Percentiles rank a stretch among this genome's conserved stretches.
Conservation (phyloP, 2,329 filamentous ascomycete genomes). For the Diaporthe helianthi region DNA sequence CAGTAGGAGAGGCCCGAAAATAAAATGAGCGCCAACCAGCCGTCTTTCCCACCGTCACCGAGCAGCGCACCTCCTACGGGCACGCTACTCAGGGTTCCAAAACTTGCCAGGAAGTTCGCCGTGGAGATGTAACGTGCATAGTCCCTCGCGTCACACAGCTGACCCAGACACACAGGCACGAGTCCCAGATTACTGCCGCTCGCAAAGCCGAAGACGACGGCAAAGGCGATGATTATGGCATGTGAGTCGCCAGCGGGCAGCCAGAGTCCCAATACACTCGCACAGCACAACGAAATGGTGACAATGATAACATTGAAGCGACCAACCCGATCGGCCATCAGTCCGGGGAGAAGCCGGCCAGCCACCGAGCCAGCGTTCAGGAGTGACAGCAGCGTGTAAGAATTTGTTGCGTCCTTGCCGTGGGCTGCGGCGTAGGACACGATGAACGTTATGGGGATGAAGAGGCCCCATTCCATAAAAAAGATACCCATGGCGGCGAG, state of each 20-base stretch:
- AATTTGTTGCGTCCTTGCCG: constrained; percentile 64
- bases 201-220: constrained; percentile 78
- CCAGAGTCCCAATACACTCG: constrained; percentile 71
- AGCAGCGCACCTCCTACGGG: constrained; percentile 52
- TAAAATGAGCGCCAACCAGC: constrained; percentile 48
- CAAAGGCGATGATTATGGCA: constrained; percentile 71
- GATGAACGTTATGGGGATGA: constrained; percentile 79
- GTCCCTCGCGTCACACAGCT: constrained; percentile 77
- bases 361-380: constrained; percentile 81
- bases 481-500: constrained; percentile 69
- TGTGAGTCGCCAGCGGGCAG: constrained; percentile 63
- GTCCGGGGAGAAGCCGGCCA: constrained; percentile 78
- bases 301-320: constrained; percentile 82
- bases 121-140: constrained; percentile 88
- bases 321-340: constrained; percentile 77
- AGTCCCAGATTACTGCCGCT: constrained; percentile 80
- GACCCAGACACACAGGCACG: constrained; percentile 80
- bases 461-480: constrained; percentile 74
- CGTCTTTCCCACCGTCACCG: constrained; percentile 41
- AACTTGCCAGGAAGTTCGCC: constrained; percentile 78
- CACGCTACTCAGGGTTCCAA: constrained; percentile 64
- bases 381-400: constrained; percentile 80
- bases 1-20: constrained; percentile 49
- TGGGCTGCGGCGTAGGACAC: constrained; percentile 72
- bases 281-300: constrained; percentile 65